A percentile compares a stretch with the other conserved stretches of the same genome.
These are phyloP conservation scores for Alternaria alternata DNA, from an alignment of 2,329 filamentous ascomycete genomes.

Conservation along the genomic window DNA sequence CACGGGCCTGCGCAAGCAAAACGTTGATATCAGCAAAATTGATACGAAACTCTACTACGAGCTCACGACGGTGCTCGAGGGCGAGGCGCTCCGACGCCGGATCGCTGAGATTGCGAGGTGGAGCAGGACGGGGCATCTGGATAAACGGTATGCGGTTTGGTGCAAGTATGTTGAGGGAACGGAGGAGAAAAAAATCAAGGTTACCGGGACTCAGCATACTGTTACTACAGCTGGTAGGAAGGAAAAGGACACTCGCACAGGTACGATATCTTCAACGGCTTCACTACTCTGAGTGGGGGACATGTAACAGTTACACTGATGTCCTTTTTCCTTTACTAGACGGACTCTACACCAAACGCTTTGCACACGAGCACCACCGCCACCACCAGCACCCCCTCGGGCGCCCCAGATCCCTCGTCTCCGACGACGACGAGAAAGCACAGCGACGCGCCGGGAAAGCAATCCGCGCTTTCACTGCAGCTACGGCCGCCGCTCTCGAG, in stretches of 20 bases:
- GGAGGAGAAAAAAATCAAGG: background rate
- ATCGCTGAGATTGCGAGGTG: background rate
- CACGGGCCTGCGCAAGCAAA: background rate
- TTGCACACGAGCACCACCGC: background rate
- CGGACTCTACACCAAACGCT: slow-evolving; percentile 7
- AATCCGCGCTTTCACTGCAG: background rate
- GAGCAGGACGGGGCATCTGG: background rate
- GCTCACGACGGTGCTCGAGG: background rate
- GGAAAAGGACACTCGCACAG: background rate
- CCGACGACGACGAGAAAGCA: background rate
- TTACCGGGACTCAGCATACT: background rate
- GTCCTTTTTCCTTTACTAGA: no score
- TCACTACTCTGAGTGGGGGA: no score
- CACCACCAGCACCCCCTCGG: background rate
- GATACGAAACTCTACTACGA: background rate
- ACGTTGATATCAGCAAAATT: slow-evolving; percentile 2
- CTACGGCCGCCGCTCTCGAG: background rate
- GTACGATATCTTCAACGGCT: background rate
- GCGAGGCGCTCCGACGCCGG: background rate
- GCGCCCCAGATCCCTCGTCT: background rate
- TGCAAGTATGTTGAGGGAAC: background rate
- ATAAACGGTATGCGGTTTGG: background rate
- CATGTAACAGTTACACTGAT: no score
- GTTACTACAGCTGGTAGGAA: background rate
- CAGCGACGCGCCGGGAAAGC: background rate